A percentile compares a stretch with the other conserved stretches of the same genome.
Conservation (phyloP, 371 early-diverging fungal genomes). For the Zancudomyces culisetae region DNA sequence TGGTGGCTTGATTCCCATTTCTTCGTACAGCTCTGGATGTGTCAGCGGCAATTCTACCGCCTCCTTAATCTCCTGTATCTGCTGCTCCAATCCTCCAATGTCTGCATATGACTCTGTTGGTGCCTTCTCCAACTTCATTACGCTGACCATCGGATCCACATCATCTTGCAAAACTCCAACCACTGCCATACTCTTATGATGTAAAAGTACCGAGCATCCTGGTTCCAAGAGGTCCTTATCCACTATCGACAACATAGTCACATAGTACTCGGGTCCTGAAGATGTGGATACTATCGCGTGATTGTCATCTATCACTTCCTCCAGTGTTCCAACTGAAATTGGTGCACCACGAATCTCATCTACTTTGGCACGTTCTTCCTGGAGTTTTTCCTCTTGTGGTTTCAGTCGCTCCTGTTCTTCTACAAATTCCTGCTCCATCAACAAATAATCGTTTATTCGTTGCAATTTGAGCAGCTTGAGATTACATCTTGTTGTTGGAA, state of each 20-base stretch:
- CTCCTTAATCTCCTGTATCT: conserved; percentile 99
- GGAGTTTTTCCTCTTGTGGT: conserved; percentile 87
- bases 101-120: conserved; percentile 99
- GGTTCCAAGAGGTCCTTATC: conserved; percentile 98
- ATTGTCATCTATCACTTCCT: conserved; percentile 99
- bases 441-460: conserved; percentile 91
- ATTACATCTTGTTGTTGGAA: conserved; percentile 91
- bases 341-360: conserved; percentile 98
- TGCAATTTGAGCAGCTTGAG: conserved; percentile 91
- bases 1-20: conserved; percentile 99
- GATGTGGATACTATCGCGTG: conserved; percentile 97
- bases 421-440: conserved; percentile 97
- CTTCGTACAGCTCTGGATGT: conserved; percentile 98
- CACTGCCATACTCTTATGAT: conserved; percentile 89
- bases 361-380: conserved; percentile 63
- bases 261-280: conserved; percentile 97
- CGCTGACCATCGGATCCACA: conserved; percentile 97
- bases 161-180: conserved; percentile 96
- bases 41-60: conserved; percentile 98
- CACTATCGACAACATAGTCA: conserved; percentile 95
- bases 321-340: conserved; percentile 96
- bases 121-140: conserved; percentile 99
- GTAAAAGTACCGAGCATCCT: conserved; percentile 93
- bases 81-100: conserved; percentile 97
- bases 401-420: conserved; percentile 90